Evolutionary conservation across 106 monocot species (phyloP), one percentile per base, ranked within the genome.

Genomic region (Agapanthus africanus): DNA sequence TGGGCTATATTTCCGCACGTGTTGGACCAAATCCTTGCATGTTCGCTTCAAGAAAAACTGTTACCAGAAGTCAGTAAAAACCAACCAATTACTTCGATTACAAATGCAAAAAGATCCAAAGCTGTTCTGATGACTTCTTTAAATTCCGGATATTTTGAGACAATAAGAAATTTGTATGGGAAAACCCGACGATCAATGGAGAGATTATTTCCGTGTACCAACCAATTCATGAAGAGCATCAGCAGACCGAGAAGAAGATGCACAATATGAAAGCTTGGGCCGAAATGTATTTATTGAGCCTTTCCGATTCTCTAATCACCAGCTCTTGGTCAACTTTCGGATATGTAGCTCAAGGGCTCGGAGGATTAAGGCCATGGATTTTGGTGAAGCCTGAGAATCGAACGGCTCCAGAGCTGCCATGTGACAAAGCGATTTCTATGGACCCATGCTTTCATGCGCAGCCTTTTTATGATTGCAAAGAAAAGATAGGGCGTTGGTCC

Each of bases 191-290:
- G 2, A 50, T 40, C 13, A 69, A 33, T 13, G 86, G 86, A 22
- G 86, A 81, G 71, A 65, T 68, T 0, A 66, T 91, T 2, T 69
- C 72, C 25, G 78, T 91, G 16, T 72, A 73, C 65, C 90, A 91
- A 47, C 90, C 90, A 0, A 91, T 83, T 68, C 79, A 86, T 39
- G 90, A 86, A 57, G 83, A 72, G 30, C 36, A 71, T 31, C 86
- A 90, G 71, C 69, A 71, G 70, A 66, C 75, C 7, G 90, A 78
- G n/a, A 80, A 77, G 67, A 65, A 69, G 21, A 69, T 31, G 37
- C 90, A 91, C 50, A 78, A 91, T 41, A 78, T 77, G 77, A 91
- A 86, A 65, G 90, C 90, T 50, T 77, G 76, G 79, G 83, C 86
- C 1, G 90, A 91, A 71, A 91, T 91, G 61, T 83, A 83, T 50